These are phyloP conservation scores for Rhodotorula sp. DNA, from an alignment of 1,284 basidiomycete species.

Conservation along the genomic window DNA sequence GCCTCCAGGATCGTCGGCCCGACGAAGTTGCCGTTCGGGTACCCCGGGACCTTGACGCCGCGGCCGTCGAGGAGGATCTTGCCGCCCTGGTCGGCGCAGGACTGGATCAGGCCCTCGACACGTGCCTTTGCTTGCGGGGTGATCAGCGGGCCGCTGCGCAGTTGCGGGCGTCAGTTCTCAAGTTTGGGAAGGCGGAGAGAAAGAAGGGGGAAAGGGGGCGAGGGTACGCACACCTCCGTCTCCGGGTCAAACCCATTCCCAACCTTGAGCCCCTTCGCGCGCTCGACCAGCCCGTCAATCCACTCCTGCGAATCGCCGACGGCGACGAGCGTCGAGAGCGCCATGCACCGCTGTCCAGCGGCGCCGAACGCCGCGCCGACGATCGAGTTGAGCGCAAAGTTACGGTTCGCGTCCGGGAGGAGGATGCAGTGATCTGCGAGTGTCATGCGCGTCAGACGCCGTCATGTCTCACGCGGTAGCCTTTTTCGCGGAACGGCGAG, in stretches of 20 bases:
- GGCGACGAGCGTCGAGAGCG: constrained; percentile 81
- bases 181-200: neutral
- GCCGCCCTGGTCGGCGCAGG: constrained; percentile 82
- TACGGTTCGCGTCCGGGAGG: constrained; percentile 97
- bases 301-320: constrained; percentile 81
- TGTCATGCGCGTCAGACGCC: neutral
- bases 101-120: constrained; percentile 74
- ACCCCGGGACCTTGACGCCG: constrained; percentile 66
- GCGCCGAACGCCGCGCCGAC: constrained; percentile 96
- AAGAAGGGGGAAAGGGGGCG: neutral
- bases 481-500: neutral
- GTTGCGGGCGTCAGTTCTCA: neutral
- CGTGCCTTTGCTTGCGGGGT: constrained; percentile 81
- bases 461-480: no score
- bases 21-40: constrained; percentile 91
- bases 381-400: constrained; percentile 88
- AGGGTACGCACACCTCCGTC: constrained; percentile 82
- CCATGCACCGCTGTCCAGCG: constrained; percentile 97
- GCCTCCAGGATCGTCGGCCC: constrained; percentile 90
- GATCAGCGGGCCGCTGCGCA: constrained; percentile 82
- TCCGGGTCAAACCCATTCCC: constrained; percentile 86
- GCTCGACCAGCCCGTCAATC: constrained; percentile 83
- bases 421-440: constrained; percentile 74
- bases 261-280: constrained; percentile 78
- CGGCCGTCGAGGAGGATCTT: constrained; percentile 86